A percentile compares a stretch with the other conserved stretches of the same genome.
Conservation (phyloP, 139 green algal genomes). For the Gonium pectorale region DNA sequence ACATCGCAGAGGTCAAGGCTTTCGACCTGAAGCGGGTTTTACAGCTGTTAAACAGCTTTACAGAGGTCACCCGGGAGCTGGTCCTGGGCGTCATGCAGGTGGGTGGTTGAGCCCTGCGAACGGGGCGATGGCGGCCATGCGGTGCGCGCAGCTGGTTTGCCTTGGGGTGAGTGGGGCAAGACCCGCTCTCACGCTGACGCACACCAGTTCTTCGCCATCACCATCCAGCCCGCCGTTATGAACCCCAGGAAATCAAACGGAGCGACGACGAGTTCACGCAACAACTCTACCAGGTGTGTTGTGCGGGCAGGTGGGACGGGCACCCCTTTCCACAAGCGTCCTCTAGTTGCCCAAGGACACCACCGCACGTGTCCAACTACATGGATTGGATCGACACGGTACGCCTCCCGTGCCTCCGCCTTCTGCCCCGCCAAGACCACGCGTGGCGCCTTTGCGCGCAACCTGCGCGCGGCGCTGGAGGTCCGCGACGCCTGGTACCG, state of each 20-base stretch:
- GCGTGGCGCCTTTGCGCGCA: constrained; percentile 48
- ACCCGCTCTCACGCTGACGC: no score
- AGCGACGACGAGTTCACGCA: constrained; percentile 55
- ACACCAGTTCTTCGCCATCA: no score
- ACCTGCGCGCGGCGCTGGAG: constrained; percentile 57
- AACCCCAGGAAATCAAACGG: constrained; percentile 36
- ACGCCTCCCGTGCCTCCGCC: not conserved
- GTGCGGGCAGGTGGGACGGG: no score
- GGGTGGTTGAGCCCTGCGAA: not conserved
- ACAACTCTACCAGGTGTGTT: constrained; percentile 50
- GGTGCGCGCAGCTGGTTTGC: no score
- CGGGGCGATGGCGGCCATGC: no score
- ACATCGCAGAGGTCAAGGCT: constrained; percentile 51
- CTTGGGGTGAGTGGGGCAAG: no score
- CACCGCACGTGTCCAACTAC: no score
- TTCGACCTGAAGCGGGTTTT: constrained; percentile 53
- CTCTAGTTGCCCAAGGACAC: no score
- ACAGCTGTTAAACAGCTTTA: constrained; percentile 53
- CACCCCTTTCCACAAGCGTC: no score
- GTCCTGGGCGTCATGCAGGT: constrained; percentile 53
- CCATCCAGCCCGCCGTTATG: not conserved
- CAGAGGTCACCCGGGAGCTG: constrained; percentile 23
- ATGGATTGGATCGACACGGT: no score
- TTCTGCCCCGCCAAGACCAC: not conserved
- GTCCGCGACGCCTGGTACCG: constrained; percentile 48